Conservation (phyloP, 805 yeast genomes). For the Kazachstania viticola region DNA sequence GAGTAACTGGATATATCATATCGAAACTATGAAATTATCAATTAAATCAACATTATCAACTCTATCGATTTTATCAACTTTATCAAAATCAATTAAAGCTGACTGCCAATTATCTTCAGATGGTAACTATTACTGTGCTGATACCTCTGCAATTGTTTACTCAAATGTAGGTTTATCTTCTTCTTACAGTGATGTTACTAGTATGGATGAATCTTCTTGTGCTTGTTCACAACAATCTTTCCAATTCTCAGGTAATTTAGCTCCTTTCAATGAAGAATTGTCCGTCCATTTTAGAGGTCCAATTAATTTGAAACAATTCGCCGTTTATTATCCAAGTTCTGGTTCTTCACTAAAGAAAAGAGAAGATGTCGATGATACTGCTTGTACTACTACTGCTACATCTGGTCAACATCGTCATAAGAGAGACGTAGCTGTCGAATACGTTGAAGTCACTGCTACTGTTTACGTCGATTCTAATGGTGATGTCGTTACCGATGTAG, state of each 20-base stretch:
- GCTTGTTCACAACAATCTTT: slow-evolving; percentile 47
- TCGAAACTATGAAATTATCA: neutral
- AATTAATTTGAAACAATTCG: slow-evolving; percentile 51
- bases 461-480: slow-evolving; percentile 57
- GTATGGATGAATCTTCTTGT: slow-evolving; percentile 64
- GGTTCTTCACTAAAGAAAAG: slow-evolving; percentile 35
- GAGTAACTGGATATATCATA: too few species aligned
- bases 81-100: slow-evolving; percentile 23
- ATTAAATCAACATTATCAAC: slow-evolving; percentile 4
- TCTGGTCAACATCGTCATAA: slow-evolving; percentile 36
- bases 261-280: slow-evolving; percentile 58
- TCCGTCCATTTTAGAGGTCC: slow-evolving; percentile 79
- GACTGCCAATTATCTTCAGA: slow-evolving; percentile 32
- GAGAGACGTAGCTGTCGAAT: slow-evolving; percentile 49
- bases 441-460: slow-evolving; percentile 68
- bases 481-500: slow-evolving; percentile 16
- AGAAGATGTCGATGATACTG: slow-evolving; percentile 29
- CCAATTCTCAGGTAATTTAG: slow-evolving; percentile 50
- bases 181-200: slow-evolving; percentile 65
- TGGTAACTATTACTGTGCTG: slow-evolving; percentile 80
- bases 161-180: slow-evolving; percentile 76
- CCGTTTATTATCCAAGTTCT: slow-evolving; percentile 70
- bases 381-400: slow-evolving; percentile 4
- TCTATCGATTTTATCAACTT: slow-evolving; percentile 1
- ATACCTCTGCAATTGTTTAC: slow-evolving; percentile 57